Conservation (phyloP, 208 protist species). For the Kentomonas sorsogonicus region DNA sequence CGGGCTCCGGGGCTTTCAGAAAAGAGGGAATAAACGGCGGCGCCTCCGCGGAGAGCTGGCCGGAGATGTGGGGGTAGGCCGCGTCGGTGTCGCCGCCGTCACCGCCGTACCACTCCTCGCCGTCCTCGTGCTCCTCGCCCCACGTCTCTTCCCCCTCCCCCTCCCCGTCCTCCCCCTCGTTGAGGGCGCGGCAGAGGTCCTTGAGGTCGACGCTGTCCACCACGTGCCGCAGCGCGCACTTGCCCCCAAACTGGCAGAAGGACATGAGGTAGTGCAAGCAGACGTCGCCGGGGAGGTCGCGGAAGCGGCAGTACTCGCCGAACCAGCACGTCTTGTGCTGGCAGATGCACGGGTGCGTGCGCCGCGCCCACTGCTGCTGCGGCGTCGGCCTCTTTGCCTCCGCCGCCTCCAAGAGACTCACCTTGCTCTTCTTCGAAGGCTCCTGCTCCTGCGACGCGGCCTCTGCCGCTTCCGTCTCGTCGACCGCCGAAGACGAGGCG, state of each 20-base stretch:
- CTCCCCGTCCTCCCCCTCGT: slow-evolving; percentile 1
- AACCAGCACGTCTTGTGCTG: slow-evolving; percentile 65
- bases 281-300: slow-evolving; percentile 54
- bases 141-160: neutral
- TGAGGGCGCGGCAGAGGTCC: slow-evolving; percentile 2
- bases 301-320: slow-evolving; percentile 50
- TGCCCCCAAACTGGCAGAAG: slow-evolving; percentile 47
- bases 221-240: slow-evolving; percentile 47
- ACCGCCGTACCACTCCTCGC: slow-evolving; percentile 7
- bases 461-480: no score
- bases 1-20: slow-evolving; percentile 25
- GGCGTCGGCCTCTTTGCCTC: neutral
- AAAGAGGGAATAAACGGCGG: slow-evolving; percentile 36
- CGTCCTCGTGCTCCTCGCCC: slow-evolving; percentile 10
- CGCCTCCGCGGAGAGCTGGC: slow-evolving; percentile 15
- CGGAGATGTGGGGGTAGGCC: no score
- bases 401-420: neutral
- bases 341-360: slow-evolving; percentile 66
- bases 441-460: no score
- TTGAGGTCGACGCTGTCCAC: slow-evolving; percentile 76
- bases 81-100: slow-evolving; percentile 1
- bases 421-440: neutral
- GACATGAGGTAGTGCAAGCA: slow-evolving; percentile 76
- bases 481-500: no score
- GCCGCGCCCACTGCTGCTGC: slow-evolving; percentile 9